phyloP scores from a whole-genome alignment of 2,329 filamentous ascomycete species.

The Shiraia sp. region DNA sequence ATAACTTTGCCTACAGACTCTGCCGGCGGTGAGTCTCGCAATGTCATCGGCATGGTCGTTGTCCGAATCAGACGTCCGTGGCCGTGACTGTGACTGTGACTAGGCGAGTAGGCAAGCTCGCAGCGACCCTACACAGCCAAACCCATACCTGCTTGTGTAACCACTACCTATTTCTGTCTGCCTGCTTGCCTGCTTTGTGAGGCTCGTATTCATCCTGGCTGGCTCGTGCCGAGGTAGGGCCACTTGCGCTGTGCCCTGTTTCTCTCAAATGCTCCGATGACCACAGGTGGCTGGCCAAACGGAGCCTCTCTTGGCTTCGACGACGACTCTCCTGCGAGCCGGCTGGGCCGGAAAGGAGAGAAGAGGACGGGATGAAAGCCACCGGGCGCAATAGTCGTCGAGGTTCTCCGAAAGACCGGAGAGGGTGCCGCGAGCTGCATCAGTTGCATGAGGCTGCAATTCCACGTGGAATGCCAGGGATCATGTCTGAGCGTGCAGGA shows the following conservation, averaged over 20 bases:
- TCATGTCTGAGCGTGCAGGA: constrained; percentile 19
- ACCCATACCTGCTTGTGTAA: constrained; percentile 11
- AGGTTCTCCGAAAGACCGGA: constrained; percentile 20
- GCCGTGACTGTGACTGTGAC: constrained; percentile 8
- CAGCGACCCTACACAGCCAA: too few species aligned
- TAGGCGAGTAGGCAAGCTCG: too few species aligned
- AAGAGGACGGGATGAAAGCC: constrained; percentile 13
- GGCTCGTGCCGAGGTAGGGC: constrained; percentile 20
- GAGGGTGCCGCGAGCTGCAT: constrained; percentile 9
- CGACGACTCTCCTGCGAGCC: constrained; percentile 6
- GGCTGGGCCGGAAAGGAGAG: constrained; percentile 22
- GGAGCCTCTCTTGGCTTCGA: constrained; percentile 13
- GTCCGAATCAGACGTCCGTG: constrained; percentile 12
- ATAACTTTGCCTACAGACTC: constrained; percentile 16
- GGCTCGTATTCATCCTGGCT: constrained; percentile 34
- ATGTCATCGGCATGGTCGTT: constrained; percentile 18
- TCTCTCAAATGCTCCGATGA: constrained; percentile 16
- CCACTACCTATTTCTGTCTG: constrained; percentile 40
- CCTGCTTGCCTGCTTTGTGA: constrained; percentile 26
- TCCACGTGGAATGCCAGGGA: constrained; percentile 39
- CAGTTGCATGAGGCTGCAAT: constrained; percentile 20
- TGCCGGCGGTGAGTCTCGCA: constrained; percentile 33
- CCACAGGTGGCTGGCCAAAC: constrained; percentile 18
- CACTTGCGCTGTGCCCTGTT: constrained; percentile 17
- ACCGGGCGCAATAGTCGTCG: constrained; percentile 13